These are phyloP conservation scores for Magnolia sinica DNA, from an alignment of 164 flowering plant genomes.

Conservation along the genomic window DNA sequence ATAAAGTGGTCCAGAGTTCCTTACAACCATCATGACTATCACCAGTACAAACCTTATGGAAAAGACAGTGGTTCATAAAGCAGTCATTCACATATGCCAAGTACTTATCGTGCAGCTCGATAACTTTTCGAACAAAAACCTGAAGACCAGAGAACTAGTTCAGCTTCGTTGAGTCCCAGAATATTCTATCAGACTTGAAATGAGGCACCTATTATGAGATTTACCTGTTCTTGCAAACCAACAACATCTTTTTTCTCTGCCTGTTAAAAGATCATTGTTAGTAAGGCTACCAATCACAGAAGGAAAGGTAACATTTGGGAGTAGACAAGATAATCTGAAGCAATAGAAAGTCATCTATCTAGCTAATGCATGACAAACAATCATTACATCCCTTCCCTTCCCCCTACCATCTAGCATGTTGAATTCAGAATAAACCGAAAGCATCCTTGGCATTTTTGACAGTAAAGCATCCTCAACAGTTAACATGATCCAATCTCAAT, in stretches of 20 bases:
- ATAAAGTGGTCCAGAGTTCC: neutral
- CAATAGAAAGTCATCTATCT: too few species aligned
- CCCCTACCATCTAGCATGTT: too few species aligned
- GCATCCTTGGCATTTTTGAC: too few species aligned
- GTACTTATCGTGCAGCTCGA: conserved; percentile 92
- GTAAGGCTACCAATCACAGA: neutral
- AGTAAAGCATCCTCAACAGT: too few species aligned
- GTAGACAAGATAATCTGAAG: too few species aligned
- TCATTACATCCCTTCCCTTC: too few species aligned
- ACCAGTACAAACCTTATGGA: conserved; percentile 72
- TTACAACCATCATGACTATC: neutral
- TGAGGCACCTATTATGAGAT: neutral
- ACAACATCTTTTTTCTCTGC: conserved; percentile 77
- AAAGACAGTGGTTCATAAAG: conserved; percentile 76
- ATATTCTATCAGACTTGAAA: neutral
- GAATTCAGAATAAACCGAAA: too few species aligned
- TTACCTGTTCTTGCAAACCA: conserved; percentile 88
- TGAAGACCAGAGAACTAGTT: conserved; percentile 28
- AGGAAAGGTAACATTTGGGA: neutral
- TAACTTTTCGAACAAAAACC: conserved; percentile 86
- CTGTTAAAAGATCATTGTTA: conserved; percentile 29
- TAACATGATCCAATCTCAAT: too few species aligned
- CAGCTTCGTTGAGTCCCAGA: neutral
- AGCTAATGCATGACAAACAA: too few species aligned
- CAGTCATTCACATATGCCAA: conserved; percentile 73